Percentiles rank a stretch among this genome's conserved stretches.
phyloP scores from a whole-genome alignment of 345 rosid species.

The Orychophragmus violaceus region DNA sequence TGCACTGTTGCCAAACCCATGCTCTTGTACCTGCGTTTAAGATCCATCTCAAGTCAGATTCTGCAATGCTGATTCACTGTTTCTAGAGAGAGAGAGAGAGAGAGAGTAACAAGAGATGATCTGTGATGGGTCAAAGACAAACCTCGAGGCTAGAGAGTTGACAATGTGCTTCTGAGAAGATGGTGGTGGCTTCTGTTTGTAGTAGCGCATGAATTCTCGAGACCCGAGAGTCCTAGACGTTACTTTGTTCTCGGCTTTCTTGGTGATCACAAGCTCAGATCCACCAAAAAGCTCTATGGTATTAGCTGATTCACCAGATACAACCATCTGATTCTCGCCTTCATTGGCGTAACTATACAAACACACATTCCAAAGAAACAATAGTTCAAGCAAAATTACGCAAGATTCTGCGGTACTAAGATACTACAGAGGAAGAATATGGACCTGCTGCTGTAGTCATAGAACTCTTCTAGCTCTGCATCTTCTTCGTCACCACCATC shows the following conservation, averaged over 20 bases:
- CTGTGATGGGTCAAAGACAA: conserved; percentile 7
- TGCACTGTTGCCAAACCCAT: conserved; percentile 86
- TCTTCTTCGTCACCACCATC: conserved; percentile 87
- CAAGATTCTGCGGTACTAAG: not conserved
- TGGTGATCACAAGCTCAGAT: conserved; percentile 78
- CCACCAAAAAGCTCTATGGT: conserved; percentile 65
- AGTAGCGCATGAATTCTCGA: conserved; percentile 78
- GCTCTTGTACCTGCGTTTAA: conserved; percentile 58
- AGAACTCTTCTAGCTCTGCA: conserved; percentile 87
- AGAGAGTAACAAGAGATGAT: not conserved
- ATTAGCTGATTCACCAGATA: conserved; percentile 45
- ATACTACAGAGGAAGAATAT: not conserved
- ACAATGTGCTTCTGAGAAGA: conserved; percentile 51
- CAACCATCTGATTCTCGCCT: conserved; percentile 66
- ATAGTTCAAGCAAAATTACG: not conserved
- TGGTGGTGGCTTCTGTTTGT: conserved; percentile 92
- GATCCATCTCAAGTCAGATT: conserved; percentile 17
- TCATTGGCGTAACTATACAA: conserved; percentile 59
- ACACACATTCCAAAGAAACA: not conserved
- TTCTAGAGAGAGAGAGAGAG: not conserved
- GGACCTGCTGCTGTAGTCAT: conserved; percentile 90
- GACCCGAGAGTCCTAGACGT: conserved; percentile 76
- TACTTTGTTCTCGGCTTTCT: conserved; percentile 41
- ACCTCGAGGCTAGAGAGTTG: conserved; percentile 73
- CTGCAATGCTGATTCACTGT: not conserved